Conservation (phyloP, 192 early-diverging fungal genomes). For the Fimicolochytrium jonesii region DNA sequence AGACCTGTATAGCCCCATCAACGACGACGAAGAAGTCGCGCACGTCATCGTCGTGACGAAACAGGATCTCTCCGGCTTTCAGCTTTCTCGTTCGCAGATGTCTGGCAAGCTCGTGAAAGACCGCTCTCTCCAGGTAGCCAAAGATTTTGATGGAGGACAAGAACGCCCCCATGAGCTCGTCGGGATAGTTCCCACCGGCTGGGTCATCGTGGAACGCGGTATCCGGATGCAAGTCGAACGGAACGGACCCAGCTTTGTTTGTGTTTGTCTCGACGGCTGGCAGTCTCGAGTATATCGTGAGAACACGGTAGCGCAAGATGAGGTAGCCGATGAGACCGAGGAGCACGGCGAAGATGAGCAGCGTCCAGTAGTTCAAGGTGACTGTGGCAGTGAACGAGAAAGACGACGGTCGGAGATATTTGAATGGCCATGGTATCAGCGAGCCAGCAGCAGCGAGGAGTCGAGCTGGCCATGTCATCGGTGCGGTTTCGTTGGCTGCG, state of each 20-base stretch:
- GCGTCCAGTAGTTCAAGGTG: constrained; percentile 35
- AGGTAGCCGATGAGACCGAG: constrained; percentile 32
- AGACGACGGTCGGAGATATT: constrained; percentile 16
- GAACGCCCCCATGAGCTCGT: constrained; percentile 79
- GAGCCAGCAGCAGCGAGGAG: too few species aligned
- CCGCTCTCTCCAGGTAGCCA: constrained; percentile 93
- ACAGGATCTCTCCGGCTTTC: constrained; percentile 45
- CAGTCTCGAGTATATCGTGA: constrained; percentile 70
- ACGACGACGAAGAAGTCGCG: constrained; percentile 91
- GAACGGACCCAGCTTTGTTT: constrained; percentile 14
- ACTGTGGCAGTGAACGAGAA: constrained; percentile 34
- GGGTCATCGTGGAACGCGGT: constrained; percentile 52
- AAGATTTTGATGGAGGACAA: constrained; percentile 80
- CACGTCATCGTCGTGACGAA: constrained; percentile 59
- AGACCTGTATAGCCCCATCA: constrained; percentile 91
- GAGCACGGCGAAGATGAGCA: constrained; percentile 17
- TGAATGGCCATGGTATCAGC: constrained; percentile 6
- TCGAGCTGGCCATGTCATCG: too few species aligned
- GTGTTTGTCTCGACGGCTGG: constrained; percentile 44
- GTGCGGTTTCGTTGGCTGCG: too few species aligned
- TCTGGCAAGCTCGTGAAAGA: constrained; percentile 92
- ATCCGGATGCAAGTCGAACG: constrained; percentile 77
- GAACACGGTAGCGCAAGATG: constrained; percentile 65
- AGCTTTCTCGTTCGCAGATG: constrained; percentile 69
- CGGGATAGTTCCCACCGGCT: constrained; percentile 38